Evolutionary conservation across 768 basidiomycete genomes (phyloP), one percentile per base, ranked within the genome.

Genomic region (Exidia glandulosa): DNA sequence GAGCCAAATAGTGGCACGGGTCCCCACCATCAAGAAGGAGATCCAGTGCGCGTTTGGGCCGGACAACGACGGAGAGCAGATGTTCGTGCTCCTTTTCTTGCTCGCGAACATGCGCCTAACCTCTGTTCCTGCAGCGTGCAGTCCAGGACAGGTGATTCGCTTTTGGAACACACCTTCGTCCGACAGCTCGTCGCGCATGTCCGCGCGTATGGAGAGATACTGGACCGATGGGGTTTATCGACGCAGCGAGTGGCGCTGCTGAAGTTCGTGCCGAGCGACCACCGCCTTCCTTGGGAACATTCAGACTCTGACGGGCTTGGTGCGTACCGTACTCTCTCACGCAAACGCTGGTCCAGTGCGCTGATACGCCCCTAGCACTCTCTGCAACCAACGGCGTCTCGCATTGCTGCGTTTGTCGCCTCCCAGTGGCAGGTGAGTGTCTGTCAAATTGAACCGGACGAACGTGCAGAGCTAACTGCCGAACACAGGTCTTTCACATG

Each of bases 191-290:
- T 64, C 6, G 62, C 62, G 52, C 88, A 93, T 68, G 75, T 92
- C 25, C 71, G 83, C 47, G 76, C 77, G 1, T 94, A 93, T 67
- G 86, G 87, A 5, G 88, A 93, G 59, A 73, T 87, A 63, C 74
- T 94, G 27, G 82, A 83, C 63, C 74, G 84, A 48, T 94, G 91
- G 92, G 73, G 82, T 62, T 69, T 90, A 57, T 74, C 80, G 64
- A 77, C 82, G 41, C 87, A 90, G 67, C 81, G 90, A 2, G 71
- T 85, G 19, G 88, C 90, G 63, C 76, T 93, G 1, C 71, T 92
- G 60, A 88, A 88, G 63, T 76, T 81, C n/a, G 77, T 85, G 25
- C 76, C 75, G 62, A 70, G 66, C 48, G 67, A 68, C 60, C 36
- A 62, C 66, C 58, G 2, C 67, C 64, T 13, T 71, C 62, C 63